Conservation (phyloP, 2,329 filamentous ascomycete species). For the Domatiomyces globalis region DNA sequence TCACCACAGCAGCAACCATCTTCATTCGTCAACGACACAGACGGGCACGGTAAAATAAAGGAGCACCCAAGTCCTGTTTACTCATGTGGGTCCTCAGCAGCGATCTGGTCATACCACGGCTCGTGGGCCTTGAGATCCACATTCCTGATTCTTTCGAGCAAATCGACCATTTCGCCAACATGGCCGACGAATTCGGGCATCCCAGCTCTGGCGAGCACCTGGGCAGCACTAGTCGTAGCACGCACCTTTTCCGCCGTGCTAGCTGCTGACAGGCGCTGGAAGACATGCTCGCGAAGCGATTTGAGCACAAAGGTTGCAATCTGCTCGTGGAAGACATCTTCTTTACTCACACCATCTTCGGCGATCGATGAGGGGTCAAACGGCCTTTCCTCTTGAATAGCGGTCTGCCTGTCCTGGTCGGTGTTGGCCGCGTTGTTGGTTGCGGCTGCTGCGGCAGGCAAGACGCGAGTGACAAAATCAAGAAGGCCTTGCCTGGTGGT, state of each 20-base stretch:
- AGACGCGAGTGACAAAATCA: constrained; percentile 37
- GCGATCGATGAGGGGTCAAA: constrained; percentile 33
- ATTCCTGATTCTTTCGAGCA: constrained; percentile 41
- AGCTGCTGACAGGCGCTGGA: constrained; percentile 43
- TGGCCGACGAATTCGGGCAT: constrained; percentile 48
- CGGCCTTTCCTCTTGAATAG: constrained; percentile 7
- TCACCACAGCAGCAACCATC: neutral
- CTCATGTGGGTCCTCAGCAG: constrained; percentile 12
- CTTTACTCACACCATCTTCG: constrained; percentile 8
- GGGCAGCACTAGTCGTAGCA: constrained; percentile 43
- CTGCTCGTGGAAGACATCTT: constrained; percentile 41
- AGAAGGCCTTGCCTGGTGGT: constrained; percentile 32
- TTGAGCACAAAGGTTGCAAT: constrained; percentile 47
- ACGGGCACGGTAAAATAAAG: neutral
- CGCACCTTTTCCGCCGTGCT: constrained; percentile 46
- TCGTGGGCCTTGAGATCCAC: constrained; percentile 47
- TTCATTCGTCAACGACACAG: neutral
- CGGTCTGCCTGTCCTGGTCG: constrained; percentile 23
- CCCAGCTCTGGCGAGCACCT: constrained; percentile 44
- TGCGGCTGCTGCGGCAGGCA: constrained; percentile 38
- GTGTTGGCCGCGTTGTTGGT: constrained; percentile 16
- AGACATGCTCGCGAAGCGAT: constrained; percentile 41
- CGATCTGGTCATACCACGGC: constrained; percentile 41
- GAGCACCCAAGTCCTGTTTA: neutral
- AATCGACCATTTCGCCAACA: constrained; percentile 45